Evolutionary conservation across 1,139 yeast genomes (phyloP), one percentile per base, ranked within the genome.

Genomic region (Yamadazyma pseudoaaseri): DNA sequence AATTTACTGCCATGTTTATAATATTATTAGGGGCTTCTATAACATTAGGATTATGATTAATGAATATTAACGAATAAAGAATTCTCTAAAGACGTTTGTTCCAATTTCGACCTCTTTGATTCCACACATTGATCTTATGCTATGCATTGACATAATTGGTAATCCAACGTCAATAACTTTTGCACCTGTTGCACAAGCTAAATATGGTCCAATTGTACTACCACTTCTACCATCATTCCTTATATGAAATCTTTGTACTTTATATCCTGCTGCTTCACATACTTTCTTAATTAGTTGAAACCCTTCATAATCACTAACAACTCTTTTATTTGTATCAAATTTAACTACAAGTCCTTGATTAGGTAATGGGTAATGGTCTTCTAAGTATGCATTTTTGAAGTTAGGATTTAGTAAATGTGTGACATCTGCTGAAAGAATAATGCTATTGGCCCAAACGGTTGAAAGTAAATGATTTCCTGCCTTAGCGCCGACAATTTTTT

Each of bases 101-200:
- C 86, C 94, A 36, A 80, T 62, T 6, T 82, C 84, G 30, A 82
- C 69, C 49, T 85, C 95, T 48, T 73, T 73, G 20, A 78, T 67
- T 8, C 95, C 94, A 22, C 83, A 74, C 13, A 84, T 73, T 16
- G 89, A 90, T 50, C 94, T 66, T 38, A 84, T 82, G 34, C 87
- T 80, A 57, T 85, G 95, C 95, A 85, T 85, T 6, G 89, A 73
- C 44, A 83, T 63, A 48, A 83, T 89, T 0, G 94, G 81, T 41
- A 85, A 78, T 26, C 95, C 95, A 37, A 82, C 64, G 52, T 85
- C 95, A 31, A 83, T 71, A 17, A 87, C 80, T 49, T 87, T 70
- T 9, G 89, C 84, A 20, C 95, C 94, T 2, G 90, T 81, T 27
- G 59, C 67, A 6, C 78, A 61, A 1, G 87, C 67, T 35, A 85